Evolutionary conservation across 129 eudicot genomes (phyloP), one percentile per base, ranked within the genome.

Genomic region (Pulicaria dysenterica): DNA sequence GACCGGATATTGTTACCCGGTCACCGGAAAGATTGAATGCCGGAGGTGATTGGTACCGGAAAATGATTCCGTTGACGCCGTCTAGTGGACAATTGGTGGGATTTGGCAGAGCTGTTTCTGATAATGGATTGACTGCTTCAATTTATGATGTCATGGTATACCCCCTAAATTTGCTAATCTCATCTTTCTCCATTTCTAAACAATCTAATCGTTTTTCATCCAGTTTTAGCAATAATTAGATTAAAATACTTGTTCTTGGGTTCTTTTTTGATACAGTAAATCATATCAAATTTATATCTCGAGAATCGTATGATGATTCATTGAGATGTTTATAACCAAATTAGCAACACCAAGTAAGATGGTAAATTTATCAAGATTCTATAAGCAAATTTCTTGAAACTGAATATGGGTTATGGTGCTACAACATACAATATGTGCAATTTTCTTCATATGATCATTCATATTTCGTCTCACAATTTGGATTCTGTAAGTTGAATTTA

Each of bases 121-220:
- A 94, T 81, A 45, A 66, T 72, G 86, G 83, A 8, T 81, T 94
- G 50, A 88, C 98, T 58, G 98, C 97, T 71, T 78, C 98, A 8
- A 88, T 94, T 46, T 86, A 84, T 62, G 97, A 94, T 79, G 89
- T 90, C 60, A 88, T 90, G 98, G 98, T 94, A 48, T 38, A 64
- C 64, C 53, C 54, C 63, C 42, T 51, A 55, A 48, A 39, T 8
- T 24, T 67, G 51, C 9, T 37, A 17, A 37, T 42, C 19, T 31
- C 39, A 24, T 77, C 14, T 8, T 51, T 40, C 38, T 58, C 51
- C 14, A 8, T 71, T 71, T 59, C 56, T 19, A 44, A 72, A 15
- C 38, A 58, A 72, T 51, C 19, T 48, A 17, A 8, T 73, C 40
- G 31, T 11, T 51, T 16, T n/a, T 51, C n/a, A 8, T 61, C 36